A percentile compares a stretch with the other conserved stretches of the same genome.
These are phyloP conservation scores for Talaromyces sp. DNA, from an alignment of 2,329 filamentous ascomycete genomes.

Conservation along the genomic window DNA sequence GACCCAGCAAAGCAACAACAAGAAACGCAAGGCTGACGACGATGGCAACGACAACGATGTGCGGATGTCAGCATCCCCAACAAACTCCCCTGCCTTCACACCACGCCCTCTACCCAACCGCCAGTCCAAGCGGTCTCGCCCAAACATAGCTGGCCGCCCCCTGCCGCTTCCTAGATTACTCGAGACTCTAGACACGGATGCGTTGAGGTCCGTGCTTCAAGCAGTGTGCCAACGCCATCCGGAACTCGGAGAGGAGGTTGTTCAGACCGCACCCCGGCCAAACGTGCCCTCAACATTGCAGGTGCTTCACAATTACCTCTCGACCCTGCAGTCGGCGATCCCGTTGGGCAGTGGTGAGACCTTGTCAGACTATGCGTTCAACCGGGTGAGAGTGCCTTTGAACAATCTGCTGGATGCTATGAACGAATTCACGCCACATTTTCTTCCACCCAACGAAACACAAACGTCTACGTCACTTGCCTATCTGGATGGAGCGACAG, in stretches of 20 bases:
- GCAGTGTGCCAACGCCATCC: slow-evolving; percentile 87
- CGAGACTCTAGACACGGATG: slow-evolving; percentile 82
- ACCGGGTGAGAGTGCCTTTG: slow-evolving; percentile 78
- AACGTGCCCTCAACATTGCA: slow-evolving; percentile 73
- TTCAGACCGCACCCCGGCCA: slow-evolving; percentile 78
- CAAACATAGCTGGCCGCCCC: slow-evolving; percentile 64
- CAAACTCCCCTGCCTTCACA: slow-evolving; percentile 70
- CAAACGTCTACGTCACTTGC: slow-evolving; percentile 78
- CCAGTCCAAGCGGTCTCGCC: slow-evolving; percentile 62
- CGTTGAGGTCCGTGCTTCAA: slow-evolving; percentile 80
- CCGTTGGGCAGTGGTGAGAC: slow-evolving; percentile 78
- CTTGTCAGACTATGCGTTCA: slow-evolving; percentile 83
- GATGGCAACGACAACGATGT: slow-evolving; percentile 61
- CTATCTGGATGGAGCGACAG: slow-evolving; percentile 84
- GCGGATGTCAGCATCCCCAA: slow-evolving; percentile 87
- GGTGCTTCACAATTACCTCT: slow-evolving; percentile 77
- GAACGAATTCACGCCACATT: slow-evolving; percentile 91
- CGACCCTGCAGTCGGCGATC: slow-evolving; percentile 69
- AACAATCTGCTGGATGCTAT: slow-evolving; percentile 79
- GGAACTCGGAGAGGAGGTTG: slow-evolving; percentile 77
- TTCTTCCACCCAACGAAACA: slow-evolving; percentile 82
- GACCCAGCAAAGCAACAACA: slow-evolving; percentile 37
- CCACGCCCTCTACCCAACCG: slow-evolving; percentile 61
- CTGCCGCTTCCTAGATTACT: slow-evolving; percentile 71
- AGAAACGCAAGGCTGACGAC: slow-evolving; percentile 86